A percentile compares a stretch with the other conserved stretches of the same genome.
These are phyloP conservation scores for Metarhizium anisopliae DNA, from an alignment of 2,329 filamentous ascomycete species.

Conservation along the genomic window DNA sequence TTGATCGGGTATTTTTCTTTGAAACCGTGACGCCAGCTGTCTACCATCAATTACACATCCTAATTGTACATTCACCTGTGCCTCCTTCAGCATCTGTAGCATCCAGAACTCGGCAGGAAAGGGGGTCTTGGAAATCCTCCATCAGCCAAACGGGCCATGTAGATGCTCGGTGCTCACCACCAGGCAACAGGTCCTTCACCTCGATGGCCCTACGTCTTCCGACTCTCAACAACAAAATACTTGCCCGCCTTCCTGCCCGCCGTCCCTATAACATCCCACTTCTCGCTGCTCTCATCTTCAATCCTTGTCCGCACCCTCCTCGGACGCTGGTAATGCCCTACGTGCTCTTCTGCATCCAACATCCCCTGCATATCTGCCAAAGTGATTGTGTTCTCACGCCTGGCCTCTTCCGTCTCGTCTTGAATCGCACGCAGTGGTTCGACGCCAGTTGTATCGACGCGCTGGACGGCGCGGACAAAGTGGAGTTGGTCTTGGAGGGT, in stretches of 20 bases:
- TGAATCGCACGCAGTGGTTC: conserved; percentile 69
- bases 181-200: too few relatives aligned
- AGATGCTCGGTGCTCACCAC: too few relatives aligned
- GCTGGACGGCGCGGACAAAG: conserved; percentile 82
- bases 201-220: conserved; percentile 23
- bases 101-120: too few relatives aligned
- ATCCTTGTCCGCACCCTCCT: conserved; percentile 25
- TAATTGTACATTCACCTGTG: too few relatives aligned
- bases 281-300: conserved; percentile 39
- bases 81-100: too few relatives aligned
- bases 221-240: conserved; percentile 70
- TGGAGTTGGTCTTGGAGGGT: conserved; percentile 75
- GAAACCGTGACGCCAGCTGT: too few relatives aligned
- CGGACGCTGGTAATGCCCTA: conserved; percentile 45
- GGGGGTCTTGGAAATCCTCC: too few relatives aligned
- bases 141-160: too few relatives aligned
- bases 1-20: too few relatives aligned
- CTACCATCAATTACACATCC: too few relatives aligned
- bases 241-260: conserved; percentile 58
- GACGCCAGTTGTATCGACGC: conserved; percentile 64
- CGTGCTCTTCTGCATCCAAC: conserved; percentile 49
- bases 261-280: conserved; percentile 62
- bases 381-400: conserved; percentile 49
- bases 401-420: conserved; percentile 64
- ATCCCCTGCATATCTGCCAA: conserved; percentile 47